These are phyloP conservation scores for Bruguiera hainesii DNA, from an alignment of 441 rosid species.

Conservation along the genomic window DNA sequence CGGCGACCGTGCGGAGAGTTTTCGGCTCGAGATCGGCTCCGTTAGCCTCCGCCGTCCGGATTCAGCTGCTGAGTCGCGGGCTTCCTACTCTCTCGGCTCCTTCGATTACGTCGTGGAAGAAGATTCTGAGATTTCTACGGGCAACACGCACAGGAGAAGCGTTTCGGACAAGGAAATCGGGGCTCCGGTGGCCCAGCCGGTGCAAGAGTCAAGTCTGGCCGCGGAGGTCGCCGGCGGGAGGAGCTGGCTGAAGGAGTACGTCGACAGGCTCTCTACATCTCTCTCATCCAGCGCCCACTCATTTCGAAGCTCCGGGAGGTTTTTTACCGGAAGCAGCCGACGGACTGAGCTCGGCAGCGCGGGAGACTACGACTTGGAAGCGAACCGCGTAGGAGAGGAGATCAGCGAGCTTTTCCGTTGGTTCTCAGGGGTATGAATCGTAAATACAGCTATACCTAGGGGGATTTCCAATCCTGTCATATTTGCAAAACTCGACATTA, in stretches of 20 bases:
- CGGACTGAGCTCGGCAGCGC: constrained; percentile 43
- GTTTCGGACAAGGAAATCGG: constrained; percentile 49
- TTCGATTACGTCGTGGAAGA: constrained; percentile 76
- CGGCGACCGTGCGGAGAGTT: constrained; percentile 30
- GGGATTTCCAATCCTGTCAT: not conserved
- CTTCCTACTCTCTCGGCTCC: constrained; percentile 82
- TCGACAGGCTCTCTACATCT: constrained; percentile 67
- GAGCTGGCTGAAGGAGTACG: constrained; percentile 80
- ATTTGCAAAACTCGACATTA: too few relatives aligned
- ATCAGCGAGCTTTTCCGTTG: constrained; percentile 87
- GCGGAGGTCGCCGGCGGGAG: constrained; percentile 52
- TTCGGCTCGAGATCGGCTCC: constrained; percentile 87
- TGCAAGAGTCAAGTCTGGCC: constrained; percentile 40
- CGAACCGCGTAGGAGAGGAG: constrained; percentile 67
- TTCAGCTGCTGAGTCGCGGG: constrained; percentile 26
- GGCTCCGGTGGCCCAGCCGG: constrained; percentile 10
- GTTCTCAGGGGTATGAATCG: constrained; percentile 71
- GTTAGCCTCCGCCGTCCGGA: constrained; percentile 54
- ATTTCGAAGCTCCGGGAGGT: constrained; percentile 75
- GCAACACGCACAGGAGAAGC: constrained; percentile 36
- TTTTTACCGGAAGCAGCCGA: constrained; percentile 77
- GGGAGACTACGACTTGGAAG: constrained; percentile 64
- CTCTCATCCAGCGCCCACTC: constrained; percentile 73
- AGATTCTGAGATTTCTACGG: constrained; percentile 53
- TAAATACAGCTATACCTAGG: not conserved